Evolutionary conservation across 768 basidiomycete species (phyloP).

Genomic region (Goffeauzyma gilvescens): DNA sequence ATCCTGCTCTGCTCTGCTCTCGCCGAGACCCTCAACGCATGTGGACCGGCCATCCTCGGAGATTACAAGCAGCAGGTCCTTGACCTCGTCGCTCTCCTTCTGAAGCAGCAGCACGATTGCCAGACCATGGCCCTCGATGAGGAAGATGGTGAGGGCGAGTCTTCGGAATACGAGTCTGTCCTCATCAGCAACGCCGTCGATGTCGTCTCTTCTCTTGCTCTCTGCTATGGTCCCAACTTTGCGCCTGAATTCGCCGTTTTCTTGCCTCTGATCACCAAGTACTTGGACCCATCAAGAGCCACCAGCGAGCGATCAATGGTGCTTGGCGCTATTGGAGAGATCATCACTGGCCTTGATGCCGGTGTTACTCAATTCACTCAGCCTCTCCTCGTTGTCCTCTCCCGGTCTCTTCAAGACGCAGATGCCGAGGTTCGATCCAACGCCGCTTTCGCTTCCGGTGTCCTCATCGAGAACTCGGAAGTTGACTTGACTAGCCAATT

Average conservation of each 20-base stretch:
- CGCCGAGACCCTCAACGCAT: constrained; percentile 74
- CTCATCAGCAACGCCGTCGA: constrained; percentile 86
- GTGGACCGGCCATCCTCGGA: constrained; percentile 72
- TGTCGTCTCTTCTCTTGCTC: constrained; percentile 73
- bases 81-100: constrained; percentile 59
- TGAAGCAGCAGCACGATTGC: constrained; percentile 87
- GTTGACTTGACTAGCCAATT: constrained; percentile 68
- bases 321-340: constrained; percentile 84
- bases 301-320: constrained; percentile 80
- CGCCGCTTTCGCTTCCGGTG: constrained; percentile 80
- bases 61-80: constrained; percentile 54
- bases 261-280: constrained; percentile 73
- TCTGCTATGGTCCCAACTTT: constrained; percentile 69
- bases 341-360: constrained; percentile 75
- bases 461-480: constrained; percentile 70
- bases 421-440: constrained; percentile 93
- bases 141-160: constrained; percentile 39
- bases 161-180: constrained; percentile 89
- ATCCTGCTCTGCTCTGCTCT: constrained; percentile 71
- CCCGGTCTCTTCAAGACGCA: constrained; percentile 56
- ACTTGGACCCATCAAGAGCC: constrained; percentile 72
- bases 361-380: constrained; percentile 64
- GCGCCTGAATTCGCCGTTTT: constrained; percentile 60
- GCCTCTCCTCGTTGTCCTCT: constrained; percentile 63
- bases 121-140: constrained; percentile 91